phyloP scores from a whole-genome alignment of 2,329 filamentous ascomycete species.

The Alternaria ethzedia region DNA sequence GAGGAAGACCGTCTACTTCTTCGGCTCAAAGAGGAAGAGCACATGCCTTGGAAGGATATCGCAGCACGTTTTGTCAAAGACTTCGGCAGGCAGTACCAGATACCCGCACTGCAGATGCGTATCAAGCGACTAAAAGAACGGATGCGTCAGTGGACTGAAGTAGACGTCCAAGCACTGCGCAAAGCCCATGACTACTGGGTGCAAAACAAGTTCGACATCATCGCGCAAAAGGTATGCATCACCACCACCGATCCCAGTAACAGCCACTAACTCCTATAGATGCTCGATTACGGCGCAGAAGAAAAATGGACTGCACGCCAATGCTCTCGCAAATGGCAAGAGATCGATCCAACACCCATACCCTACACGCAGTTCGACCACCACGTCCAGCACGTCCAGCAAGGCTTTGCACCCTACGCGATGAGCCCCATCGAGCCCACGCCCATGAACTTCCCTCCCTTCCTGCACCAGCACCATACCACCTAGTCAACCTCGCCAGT shows the following conservation, averaged over 20 bases:
- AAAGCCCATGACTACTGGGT: constrained; percentile 61
- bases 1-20: constrained; percentile 60
- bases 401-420: constrained; percentile 42
- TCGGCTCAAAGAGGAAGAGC: constrained; percentile 59
- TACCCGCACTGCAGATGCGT: constrained; percentile 62
- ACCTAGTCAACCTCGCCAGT: constrained; percentile 12
- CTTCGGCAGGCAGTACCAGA: constrained; percentile 56
- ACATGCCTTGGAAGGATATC: constrained; percentile 62
- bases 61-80: constrained; percentile 57
- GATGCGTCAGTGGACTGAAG: constrained; percentile 59
- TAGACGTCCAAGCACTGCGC: constrained; percentile 57
- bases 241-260: background rate
- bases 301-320: constrained; percentile 60
- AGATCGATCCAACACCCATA: constrained; percentile 48
- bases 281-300: constrained; percentile 58
- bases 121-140: constrained; percentile 59
- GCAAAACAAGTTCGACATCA: constrained; percentile 61
- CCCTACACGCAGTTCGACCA: constrained; percentile 45
- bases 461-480: constrained; percentile 25
- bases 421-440: constrained; percentile 46
- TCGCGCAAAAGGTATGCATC: constrained; percentile 54
- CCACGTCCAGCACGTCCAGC: constrained; percentile 36
- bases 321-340: constrained; percentile 60
- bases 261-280: constrained; percentile 46
- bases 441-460: constrained; percentile 34